A percentile compares a stretch with the other conserved stretches of the same genome.
Conservation (phyloP, 257 asterid species). For the Solanum ossicruentum region DNA sequence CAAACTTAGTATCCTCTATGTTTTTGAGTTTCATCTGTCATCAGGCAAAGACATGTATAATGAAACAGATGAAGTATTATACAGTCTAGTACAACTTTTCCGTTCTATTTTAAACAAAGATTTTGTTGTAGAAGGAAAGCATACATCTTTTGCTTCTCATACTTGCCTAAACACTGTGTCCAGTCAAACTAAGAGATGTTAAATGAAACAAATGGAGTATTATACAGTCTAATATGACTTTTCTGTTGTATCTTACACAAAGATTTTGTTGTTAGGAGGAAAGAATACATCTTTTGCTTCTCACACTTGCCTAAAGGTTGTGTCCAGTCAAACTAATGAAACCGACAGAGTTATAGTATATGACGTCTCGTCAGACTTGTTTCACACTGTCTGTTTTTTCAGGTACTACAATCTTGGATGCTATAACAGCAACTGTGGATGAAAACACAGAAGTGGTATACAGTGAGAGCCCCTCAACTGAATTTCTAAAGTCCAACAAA, state of each 20-base stretch:
- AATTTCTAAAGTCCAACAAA: conserved; percentile 13
- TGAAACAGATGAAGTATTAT: neutral
- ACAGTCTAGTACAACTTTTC: neutral
- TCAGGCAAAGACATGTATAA: neutral
- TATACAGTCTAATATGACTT: neutral
- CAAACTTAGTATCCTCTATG: neutral
- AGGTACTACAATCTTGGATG: conserved; percentile 44
- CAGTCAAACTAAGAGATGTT: neutral
- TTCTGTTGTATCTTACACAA: neutral
- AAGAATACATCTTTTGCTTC: neutral
- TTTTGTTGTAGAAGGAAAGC: neutral
- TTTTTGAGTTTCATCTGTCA: neutral
- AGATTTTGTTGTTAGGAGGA: neutral
- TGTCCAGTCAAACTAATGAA: neutral
- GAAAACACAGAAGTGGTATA: conserved; percentile 20
- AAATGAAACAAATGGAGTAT: neutral
- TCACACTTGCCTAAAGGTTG: neutral
- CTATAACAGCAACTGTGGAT: conserved; percentile 14
- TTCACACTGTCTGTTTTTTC: neutral
- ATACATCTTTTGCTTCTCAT: neutral
- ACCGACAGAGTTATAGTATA: neutral
- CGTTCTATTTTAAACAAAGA: neutral
- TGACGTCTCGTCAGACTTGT: neutral
- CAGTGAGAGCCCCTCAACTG: conserved; percentile 6
- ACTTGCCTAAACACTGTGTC: neutral